Base-by-base conservation (phyloP, 768 basidiomycete genomes). In the Royoungia palumana region DNA sequence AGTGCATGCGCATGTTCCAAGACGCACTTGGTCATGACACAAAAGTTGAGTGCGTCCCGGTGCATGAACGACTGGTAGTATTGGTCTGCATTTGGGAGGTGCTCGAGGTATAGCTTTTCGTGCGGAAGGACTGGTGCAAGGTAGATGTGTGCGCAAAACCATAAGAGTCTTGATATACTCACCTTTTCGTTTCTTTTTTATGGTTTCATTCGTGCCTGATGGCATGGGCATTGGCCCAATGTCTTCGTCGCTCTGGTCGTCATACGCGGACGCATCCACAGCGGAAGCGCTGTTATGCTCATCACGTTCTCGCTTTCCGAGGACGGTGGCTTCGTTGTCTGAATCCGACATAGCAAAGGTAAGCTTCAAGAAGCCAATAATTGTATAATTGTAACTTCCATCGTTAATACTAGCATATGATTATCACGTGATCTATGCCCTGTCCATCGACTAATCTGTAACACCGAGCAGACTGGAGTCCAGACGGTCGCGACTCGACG, bases 41-140 rank as follows among this genome's bases (percentile, higher is more conserved):
- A 83, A 57, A 89, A 94, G 63, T 93, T 95, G 53, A 98, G 76
- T 30, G 83, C 80, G 55, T 98, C 95, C 42, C 94, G 75, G 67
- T 99, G 96, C 96, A 99, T 97, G 71, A 97, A 97, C 51, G 89
- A 94, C 72, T 94, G 94, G 74, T 84, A 87, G 72, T 99, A 99
- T 57, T 96, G 84, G 68, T 97, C 91, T 45, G 92, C 80, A 57
- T 82, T 82, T 2, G 96, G 96, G 17, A 99, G 73, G 70, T 95
- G 91, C 34, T 93, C 91, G 38, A 99, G 77, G 72, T 89, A 98
- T 16, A 97, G 75, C 57, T 83, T 79, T 74, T 98, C 96, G 66
- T 97, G 94, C 0, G 89, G 93, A 7, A 98, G 79, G 36, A 95
- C 94, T 97, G 65, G 2, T 36, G 24, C 50, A 44, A 51, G 35